Evolutionary conservation across 176 grass and related monocot genomes (phyloP).

Genomic region (Tuctoria greenei): DNA sequence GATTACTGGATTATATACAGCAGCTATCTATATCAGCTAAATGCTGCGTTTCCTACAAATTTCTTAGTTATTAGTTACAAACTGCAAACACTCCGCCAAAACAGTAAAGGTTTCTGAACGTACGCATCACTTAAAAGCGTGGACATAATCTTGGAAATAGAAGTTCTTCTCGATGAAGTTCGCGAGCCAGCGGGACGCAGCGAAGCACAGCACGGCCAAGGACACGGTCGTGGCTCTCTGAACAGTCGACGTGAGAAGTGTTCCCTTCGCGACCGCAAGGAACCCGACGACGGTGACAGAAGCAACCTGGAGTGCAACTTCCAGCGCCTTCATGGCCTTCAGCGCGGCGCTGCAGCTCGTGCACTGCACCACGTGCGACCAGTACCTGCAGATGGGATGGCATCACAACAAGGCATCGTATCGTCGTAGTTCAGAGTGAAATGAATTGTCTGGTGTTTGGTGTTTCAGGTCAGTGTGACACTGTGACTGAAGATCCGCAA

Average conservation of each 20-base stretch:
- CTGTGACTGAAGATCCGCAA: background rate
- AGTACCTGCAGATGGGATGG: conserved; percentile 48
- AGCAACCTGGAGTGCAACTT: conserved; percentile 53
- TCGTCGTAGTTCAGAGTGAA: background rate
- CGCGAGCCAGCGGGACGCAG: conserved; percentile 56
- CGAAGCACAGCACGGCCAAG: conserved; percentile 55
- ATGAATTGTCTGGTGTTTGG: background rate
- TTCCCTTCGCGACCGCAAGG: conserved; percentile 52
- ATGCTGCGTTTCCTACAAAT: conserved; percentile 3
- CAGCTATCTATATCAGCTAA: background rate
- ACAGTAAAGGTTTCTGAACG: background rate
- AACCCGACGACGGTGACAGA: conserved; percentile 51
- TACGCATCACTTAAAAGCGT: conserved; percentile 63
- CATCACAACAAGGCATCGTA: background rate
- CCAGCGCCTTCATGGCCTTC: conserved; percentile 49
- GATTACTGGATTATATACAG: conserved; percentile 27
- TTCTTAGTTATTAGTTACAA: conserved; percentile 1
- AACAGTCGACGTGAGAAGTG: conserved; percentile 14
- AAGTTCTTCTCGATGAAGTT: conserved; percentile 79
- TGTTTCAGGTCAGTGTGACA: background rate
- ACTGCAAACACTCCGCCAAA: background rate
- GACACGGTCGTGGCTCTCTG: conserved; percentile 38
- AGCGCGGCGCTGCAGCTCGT: conserved; percentile 61
- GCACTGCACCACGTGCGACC: conserved; percentile 86
- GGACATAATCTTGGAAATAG: conserved; percentile 78